Conservation (phyloP, 176 grass and related monocot genomes). For the Miscanthus lutarioriparius region DNA sequence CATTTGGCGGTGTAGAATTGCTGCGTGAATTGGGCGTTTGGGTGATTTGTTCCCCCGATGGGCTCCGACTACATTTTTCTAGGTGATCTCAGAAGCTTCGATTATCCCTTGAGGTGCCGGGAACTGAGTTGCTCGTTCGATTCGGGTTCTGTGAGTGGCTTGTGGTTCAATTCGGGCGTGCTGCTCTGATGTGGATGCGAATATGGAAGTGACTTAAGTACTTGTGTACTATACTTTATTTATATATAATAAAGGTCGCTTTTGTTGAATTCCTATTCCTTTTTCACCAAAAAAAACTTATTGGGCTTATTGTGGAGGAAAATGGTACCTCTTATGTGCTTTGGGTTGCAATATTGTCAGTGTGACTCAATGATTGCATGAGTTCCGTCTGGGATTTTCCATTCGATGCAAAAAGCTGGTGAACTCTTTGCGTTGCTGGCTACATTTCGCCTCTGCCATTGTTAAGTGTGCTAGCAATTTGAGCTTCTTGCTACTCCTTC, state of each 20-base stretch:
- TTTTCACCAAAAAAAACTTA: background rate
- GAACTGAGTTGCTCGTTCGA: background rate
- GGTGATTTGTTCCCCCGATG: conserved; percentile 10
- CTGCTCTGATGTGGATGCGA: background rate
- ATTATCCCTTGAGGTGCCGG: background rate
- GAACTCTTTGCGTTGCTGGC: background rate
- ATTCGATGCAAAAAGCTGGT: background rate
- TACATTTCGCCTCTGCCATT: too few relatives aligned
- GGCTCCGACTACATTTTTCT: background rate
- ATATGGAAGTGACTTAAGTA: background rate
- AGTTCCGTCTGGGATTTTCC: background rate
- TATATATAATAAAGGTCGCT: background rate
- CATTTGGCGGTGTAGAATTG: conserved; percentile 14
- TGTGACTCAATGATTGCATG: background rate
- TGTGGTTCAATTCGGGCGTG: background rate
- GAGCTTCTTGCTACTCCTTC: background rate
- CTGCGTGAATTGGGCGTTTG: background rate
- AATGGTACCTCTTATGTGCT: background rate
- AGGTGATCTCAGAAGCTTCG: background rate
- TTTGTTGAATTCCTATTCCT: background rate
- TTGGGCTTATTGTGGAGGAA: background rate
- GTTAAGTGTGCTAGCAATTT: too few relatives aligned
- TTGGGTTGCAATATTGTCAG: background rate
- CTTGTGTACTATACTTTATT: background rate
- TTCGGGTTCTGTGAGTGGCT: background rate